Evolutionary conservation across 164 flowering plant species (phyloP), one percentile per base, ranked within the genome.

Genomic region (Dillenia suffruticosa): DNA sequence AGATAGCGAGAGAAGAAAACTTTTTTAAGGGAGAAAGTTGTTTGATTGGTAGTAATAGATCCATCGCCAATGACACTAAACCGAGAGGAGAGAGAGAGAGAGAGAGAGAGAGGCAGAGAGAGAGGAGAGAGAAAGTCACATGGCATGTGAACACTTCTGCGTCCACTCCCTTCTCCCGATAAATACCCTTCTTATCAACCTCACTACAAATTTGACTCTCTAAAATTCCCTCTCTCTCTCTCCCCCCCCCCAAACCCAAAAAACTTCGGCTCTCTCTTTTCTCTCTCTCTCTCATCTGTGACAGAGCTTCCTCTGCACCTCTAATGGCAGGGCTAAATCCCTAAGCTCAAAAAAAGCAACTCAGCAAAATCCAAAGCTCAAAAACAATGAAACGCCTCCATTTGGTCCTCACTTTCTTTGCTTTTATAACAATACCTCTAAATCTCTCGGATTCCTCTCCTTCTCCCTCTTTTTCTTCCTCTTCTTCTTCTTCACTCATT

Each of bases 81-180:
- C 50, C 19, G 44, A 61, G 49, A 61, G 56, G 45, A 54, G 50
- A 68, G 32, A 62, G 22, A 19, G 22, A 19, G 22, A 19, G 22
- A 19, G 22, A 32, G 0, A 4, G 40, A 32, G 40, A 32, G 40
- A 32, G 40, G 40, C 0, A 32, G 51, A 43, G 57, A 57, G 44
- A 50, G 58, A 32, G 17, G 58, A 56, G 58, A 56, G 58, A 56
- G 58, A 56, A 32, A 56, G 76, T 70, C 86, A 85, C 87, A 81
- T 81, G 89, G 77, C 97, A 84, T 87, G 92, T 86, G 92, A 82
- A 63, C 76, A 77, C 70, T 91, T 82, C 92, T 82, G 85, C 80
- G 77, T 61, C 77, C 71, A 74, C 64, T 66, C 67, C 60, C 69
- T 49, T 55, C 59, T 67, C 72, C 60, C 61, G 70, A 77, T 85